Evolutionary conservation across 73 alveolate genomes (phyloP).

Genomic region (Tetrahymena elliotti): DNA sequence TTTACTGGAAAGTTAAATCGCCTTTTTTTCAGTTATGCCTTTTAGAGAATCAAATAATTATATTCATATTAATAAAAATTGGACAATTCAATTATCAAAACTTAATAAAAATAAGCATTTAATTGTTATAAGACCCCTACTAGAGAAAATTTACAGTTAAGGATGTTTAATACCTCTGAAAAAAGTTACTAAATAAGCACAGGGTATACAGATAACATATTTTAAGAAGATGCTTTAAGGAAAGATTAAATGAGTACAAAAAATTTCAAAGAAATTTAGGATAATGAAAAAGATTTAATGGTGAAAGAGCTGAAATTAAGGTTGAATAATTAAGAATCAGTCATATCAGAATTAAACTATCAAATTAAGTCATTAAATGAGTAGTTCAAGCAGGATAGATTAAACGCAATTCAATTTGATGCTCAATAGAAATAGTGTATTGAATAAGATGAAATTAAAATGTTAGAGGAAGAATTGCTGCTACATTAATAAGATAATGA

Average conservation of each 20-base stretch:
- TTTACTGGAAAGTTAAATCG: background rate
- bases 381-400: background rate
- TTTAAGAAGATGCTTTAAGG: background rate
- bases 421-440: background rate
- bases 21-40: background rate
- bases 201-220: background rate
- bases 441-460: background rate
- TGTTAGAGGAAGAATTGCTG: background rate
- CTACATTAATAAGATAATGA: background rate
- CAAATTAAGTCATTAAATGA: background rate
- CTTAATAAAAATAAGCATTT: background rate
- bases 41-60: background rate
- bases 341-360: background rate
- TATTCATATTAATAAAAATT: background rate
- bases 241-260: background rate
- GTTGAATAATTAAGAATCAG: background rate
- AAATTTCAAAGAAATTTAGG: background rate
- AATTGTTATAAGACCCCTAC: background rate
- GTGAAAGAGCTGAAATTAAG: background rate
- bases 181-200: background rate
- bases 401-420: background rate
- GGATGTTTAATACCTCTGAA: background rate
- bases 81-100: background rate
- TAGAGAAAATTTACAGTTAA: background rate
- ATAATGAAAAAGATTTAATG: background rate